Conservation (phyloP, 1,284 basidiomycete species). For the Malassezia globosa region DNA sequence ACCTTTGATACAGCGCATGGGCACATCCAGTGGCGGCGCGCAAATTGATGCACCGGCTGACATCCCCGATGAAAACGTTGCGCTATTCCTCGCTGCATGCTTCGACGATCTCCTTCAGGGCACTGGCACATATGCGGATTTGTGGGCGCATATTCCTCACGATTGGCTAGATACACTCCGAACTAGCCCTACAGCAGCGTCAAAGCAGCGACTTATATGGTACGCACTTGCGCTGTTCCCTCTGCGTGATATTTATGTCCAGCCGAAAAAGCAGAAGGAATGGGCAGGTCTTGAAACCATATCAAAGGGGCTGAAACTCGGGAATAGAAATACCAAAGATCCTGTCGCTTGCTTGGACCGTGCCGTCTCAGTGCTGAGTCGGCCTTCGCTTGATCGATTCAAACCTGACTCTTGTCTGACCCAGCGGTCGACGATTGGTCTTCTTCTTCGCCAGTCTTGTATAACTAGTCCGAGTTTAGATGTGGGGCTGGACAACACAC, state of each 20-base stretch:
- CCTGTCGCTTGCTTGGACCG: constrained; percentile 22
- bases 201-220: constrained; percentile 26
- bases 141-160: constrained; percentile 18
- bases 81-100: constrained; percentile 8
- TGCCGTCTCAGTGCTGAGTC: constrained; percentile 7
- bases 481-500: constrained; percentile 18
- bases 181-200: constrained; percentile 5
- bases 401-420: not conserved
- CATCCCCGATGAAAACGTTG: constrained; percentile 4
- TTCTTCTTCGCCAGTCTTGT: constrained; percentile 23
- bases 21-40: not conserved
- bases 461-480: constrained; percentile 18
- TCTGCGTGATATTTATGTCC: constrained; percentile 20
- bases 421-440: constrained; percentile 10
- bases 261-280: constrained; percentile 30
- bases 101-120: constrained; percentile 16
- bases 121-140: constrained; percentile 10
- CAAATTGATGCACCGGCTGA: not conserved
- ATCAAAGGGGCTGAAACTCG: constrained; percentile 38
- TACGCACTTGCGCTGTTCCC: constrained; percentile 25
- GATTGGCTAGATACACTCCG: constrained; percentile 19
- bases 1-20: not conserved
- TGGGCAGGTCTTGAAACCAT: constrained; percentile 36
- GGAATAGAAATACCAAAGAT: constrained; percentile 30
- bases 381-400: constrained; percentile 14